Evolutionary conservation across 2,329 filamentous ascomycete genomes (phyloP), one percentile per base, ranked within the genome.

Genomic region (Neofusicoccum laricinum): DNA sequence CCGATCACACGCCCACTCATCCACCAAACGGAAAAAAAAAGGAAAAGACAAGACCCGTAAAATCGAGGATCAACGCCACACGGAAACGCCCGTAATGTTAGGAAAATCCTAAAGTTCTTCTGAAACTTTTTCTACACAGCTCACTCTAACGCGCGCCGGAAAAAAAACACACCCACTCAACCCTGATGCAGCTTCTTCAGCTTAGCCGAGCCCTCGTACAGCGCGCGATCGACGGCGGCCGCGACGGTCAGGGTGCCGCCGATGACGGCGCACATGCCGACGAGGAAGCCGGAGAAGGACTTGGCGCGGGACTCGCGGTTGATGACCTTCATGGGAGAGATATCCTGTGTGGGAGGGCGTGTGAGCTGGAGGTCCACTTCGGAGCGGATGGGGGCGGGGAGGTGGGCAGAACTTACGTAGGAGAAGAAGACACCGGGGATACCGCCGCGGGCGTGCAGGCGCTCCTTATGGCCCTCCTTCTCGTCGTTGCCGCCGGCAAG

Each of bases 301-400:
- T 98, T 98, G 66, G 89, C 83, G 51, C 92, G 87, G 69, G 91
- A 90, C 81, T 99, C 96, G 63, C 93, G 90, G 82, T 99, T 99
- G 79, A 99, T 90, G 66, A 99, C 94, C 81, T 98, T 99, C 95
- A 99, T 99, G 4, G 95, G 95, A 2, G 94, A 98, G 77, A 99
- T 99, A 72, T 99, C 95, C 90, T 93, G 64, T 36, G 14, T 21
- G 34, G 6, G 11, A 34, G 19, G 7, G 15, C 30, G 15, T 2
- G n/a, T 51, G 25, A 58, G 46, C 41, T 3, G 21, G 25, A 5
- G 25, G 5, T 7, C 25, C 25, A 30, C n/a, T n/a, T n/a, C n/a
- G n/a, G 25, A 6, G 4, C 2, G 25, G 25, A 30, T 30, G 25
- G 25, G 14, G 10, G 14, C 11, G 36, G 36, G 36, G 10, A 15